Evolutionary conservation across 2,329 filamentous ascomycete genomes (phyloP).

Genomic region (Rhinocladiella mackenziei): DNA sequence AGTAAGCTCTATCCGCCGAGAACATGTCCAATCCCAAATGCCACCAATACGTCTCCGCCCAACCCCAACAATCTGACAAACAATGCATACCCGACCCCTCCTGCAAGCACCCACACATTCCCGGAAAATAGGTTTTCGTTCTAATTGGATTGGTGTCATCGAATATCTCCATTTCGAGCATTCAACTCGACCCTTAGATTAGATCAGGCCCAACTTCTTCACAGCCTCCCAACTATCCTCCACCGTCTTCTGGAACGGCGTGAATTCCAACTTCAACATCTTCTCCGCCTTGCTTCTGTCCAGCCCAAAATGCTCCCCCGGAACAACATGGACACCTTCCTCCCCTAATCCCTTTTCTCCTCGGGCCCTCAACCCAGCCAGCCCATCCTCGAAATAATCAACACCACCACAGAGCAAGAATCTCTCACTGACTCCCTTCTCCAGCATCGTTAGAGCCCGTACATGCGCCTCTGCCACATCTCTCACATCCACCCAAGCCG

Average conservation of each 20-base stretch:
- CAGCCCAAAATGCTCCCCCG: constrained; percentile 10
- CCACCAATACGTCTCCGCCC: too few relatives aligned
- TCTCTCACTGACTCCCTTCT: constrained; percentile 17
- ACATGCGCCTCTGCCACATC: constrained; percentile 22
- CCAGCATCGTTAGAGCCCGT: constrained; percentile 9
- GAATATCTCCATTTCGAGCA: too few relatives aligned
- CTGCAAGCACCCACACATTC: too few relatives aligned
- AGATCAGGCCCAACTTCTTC: constrained; percentile 13
- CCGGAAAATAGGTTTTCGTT: too few relatives aligned
- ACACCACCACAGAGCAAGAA: constrained; percentile 18
- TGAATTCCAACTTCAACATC: constrained; percentile 14
- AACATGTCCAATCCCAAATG: too few relatives aligned
- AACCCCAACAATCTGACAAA: too few relatives aligned
- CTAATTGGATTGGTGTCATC: too few relatives aligned
- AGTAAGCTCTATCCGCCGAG: too few relatives aligned
- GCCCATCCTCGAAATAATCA: constrained; percentile 15
- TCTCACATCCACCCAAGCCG: constrained; percentile 24
- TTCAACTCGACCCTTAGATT: too few relatives aligned
- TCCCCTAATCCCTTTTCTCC: constrained; percentile 15
- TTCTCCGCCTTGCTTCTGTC: constrained; percentile 12
- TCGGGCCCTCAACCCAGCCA: constrained; percentile 14
- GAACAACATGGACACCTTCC: constrained; percentile 9
- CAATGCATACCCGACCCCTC: too few relatives aligned
- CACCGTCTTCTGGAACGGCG: constrained; percentile 11
- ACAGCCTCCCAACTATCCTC: constrained; percentile 17